Percentiles rank a stretch among this genome's conserved stretches.
These are phyloP conservation scores for Boletellus ananas DNA, from an alignment of 768 basidiomycete species.

Conservation along the genomic window DNA sequence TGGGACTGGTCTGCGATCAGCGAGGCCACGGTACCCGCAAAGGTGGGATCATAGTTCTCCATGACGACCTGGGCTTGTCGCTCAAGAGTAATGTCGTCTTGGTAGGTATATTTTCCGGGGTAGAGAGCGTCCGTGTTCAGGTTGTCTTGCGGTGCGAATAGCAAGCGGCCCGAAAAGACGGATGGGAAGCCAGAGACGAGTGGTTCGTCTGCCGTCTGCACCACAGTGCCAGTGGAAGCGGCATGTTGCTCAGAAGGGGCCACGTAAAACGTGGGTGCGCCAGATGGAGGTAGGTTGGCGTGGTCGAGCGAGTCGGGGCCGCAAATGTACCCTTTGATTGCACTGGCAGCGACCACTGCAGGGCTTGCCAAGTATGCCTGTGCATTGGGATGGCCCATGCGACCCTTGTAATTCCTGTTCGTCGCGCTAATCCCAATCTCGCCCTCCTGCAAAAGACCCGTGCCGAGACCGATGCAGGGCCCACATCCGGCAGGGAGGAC, in stretches of 20 bases:
- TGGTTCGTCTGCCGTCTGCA: constrained; percentile 45
- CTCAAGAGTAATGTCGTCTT: constrained; percentile 96
- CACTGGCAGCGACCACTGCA: constrained; percentile 95
- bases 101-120: constrained; percentile 98
- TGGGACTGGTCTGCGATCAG: constrained; percentile 34
- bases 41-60: constrained; percentile 96
- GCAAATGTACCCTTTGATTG: constrained; percentile 86
- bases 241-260: constrained; percentile 30
- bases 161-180: constrained; percentile 75
- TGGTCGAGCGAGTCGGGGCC: constrained; percentile 70
- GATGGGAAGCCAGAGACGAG: constrained; percentile 81
- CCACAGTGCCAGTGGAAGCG: constrained; percentile 27
- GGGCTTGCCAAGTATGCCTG: constrained; percentile 95
- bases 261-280: constrained; percentile 57
- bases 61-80: constrained; percentile 95
- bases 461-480: constrained; percentile 95
- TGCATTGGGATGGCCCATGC: constrained; percentile 96
- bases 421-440: constrained; percentile 96
- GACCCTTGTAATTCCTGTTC: constrained; percentile 97
- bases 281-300: constrained; percentile 44
- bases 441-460: constrained; percentile 89
- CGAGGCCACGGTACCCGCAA: constrained; percentile 66
- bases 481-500: constrained; percentile 94
- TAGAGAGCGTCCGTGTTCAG: constrained; percentile 98
- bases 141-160: constrained; percentile 96